A percentile compares a stretch with the other conserved stretches of the same genome.
Evolutionary conservation across 2,329 filamentous ascomycete species (phyloP).

Genomic region (Elsinoe fawcettii): DNA sequence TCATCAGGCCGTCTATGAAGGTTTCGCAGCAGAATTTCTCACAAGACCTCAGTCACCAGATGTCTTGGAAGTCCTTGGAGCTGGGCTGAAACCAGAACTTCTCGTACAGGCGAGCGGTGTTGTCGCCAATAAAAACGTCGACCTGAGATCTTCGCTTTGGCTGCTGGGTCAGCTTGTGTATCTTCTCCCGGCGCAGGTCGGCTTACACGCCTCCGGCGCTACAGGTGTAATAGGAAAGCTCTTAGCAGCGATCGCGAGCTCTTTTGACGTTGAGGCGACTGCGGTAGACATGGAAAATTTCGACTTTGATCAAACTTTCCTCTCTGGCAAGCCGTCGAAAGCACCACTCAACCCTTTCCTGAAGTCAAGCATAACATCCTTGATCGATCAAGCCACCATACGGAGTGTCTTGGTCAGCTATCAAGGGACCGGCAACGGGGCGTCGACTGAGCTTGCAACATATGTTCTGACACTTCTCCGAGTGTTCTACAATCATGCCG

Average conservation of each 20-base stretch:
- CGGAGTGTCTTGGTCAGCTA: conserved; percentile 12
- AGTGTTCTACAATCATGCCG: conserved; percentile 71
- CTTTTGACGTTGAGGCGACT: conserved; percentile 44
- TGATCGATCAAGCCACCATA: conserved; percentile 70
- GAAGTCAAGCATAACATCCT: conserved; percentile 55
- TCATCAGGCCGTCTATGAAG: conserved; percentile 33
- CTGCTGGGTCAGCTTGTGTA: conserved; percentile 53
- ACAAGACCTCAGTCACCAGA: conserved; percentile 23
- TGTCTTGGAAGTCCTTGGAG: conserved; percentile 23
- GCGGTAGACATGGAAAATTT: conserved; percentile 27
- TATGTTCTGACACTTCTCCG: conserved; percentile 80
- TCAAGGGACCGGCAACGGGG: conserved; percentile 41
- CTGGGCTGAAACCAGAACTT: conserved; percentile 20
- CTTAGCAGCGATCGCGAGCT: conserved; percentile 49
- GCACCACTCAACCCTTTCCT: conserved; percentile 44
- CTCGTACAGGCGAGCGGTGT: not conserved
- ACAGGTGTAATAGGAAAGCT: conserved; percentile 48
- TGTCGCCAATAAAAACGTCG: not conserved
- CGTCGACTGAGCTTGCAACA: conserved; percentile 56
- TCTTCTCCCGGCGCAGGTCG: not conserved
- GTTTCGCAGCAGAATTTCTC: conserved; percentile 30
- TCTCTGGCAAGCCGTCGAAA: conserved; percentile 31
- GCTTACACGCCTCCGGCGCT: not conserved
- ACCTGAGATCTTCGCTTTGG: conserved; percentile 39
- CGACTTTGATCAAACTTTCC: conserved; percentile 37